A percentile compares a stretch with the other conserved stretches of the same genome.
phyloP scores from a whole-genome alignment of 768 basidiomycete species.

The Saitozyma podzolica region DNA sequence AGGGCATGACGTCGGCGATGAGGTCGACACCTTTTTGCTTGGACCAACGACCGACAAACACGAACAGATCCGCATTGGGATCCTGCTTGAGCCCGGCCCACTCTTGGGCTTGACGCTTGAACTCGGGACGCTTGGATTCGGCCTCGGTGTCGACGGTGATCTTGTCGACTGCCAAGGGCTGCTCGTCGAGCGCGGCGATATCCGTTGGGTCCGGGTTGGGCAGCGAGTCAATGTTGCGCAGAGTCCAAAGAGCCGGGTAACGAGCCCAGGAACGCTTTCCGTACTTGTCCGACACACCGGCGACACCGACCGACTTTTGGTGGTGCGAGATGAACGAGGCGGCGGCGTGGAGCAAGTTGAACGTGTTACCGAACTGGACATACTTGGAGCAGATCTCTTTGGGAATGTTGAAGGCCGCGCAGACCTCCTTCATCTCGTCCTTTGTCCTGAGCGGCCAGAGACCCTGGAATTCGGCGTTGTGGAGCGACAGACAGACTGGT shows the following conservation, averaged over 20 bases:
- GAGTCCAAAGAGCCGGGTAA: constrained; percentile 92
- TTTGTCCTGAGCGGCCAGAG: constrained; percentile 92
- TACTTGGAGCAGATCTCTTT: constrained; percentile 95
- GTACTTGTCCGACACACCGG: constrained; percentile 94
- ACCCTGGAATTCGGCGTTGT: constrained; percentile 97
- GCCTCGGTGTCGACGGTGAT: constrained; percentile 75
- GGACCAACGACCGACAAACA: constrained; percentile 97
- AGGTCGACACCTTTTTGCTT: constrained; percentile 97
- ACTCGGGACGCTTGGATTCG: constrained; percentile 85
- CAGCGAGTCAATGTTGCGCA: constrained; percentile 91
- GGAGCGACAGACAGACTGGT: constrained; percentile 84
- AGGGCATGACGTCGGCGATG: constrained; percentile 93
- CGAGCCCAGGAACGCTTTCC: constrained; percentile 96
- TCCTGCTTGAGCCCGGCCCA: constrained; percentile 94
- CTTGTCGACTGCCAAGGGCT: constrained; percentile 67
- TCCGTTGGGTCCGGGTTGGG: constrained; percentile 92
- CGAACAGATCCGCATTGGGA: constrained; percentile 83
- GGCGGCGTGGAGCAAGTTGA: constrained; percentile 89
- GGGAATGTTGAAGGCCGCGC: constrained; percentile 95
- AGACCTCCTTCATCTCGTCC: constrained; percentile 98
- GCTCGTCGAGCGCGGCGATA: constrained; percentile 83
- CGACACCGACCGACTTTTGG: constrained; percentile 90
- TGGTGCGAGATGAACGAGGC: constrained; percentile 89
- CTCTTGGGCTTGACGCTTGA: constrained; percentile 88
- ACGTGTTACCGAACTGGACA: constrained; percentile 96